These are phyloP conservation scores for Dispira parvispora DNA, from an alignment of 192 early-diverging fungal genomes.

Conservation along the genomic window DNA sequence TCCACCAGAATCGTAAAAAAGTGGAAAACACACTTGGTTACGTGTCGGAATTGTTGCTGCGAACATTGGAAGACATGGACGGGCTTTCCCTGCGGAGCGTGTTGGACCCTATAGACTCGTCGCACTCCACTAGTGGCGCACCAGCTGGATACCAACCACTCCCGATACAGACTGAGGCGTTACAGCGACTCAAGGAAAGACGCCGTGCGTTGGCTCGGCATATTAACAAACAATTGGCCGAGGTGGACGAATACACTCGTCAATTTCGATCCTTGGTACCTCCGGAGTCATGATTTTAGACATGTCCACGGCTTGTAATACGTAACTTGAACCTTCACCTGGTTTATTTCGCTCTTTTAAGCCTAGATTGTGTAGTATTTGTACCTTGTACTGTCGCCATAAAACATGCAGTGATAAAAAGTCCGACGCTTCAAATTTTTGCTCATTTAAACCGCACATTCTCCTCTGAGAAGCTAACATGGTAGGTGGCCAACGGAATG, in stretches of 20 bases:
- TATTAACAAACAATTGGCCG: slow-evolving; percentile 5
- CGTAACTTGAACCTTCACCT: too few relatives aligned
- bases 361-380: too few relatives aligned
- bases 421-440: too few relatives aligned
- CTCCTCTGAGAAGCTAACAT: too few relatives aligned
- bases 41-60: slow-evolving; percentile 1
- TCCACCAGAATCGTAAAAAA: background rate
- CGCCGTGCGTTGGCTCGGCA: background rate
- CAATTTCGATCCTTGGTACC: background rate
- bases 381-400: too few relatives aligned
- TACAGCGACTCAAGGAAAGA: background rate
- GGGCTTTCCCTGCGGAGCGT: background rate
- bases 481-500: too few relatives aligned
- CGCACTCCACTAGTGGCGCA: background rate
- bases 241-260: background rate
- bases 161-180: background rate
- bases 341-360: too few relatives aligned
- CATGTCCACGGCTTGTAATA: too few relatives aligned
- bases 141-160: background rate
- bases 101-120: background rate
- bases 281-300: too few relatives aligned
- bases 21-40: background rate
- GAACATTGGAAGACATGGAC: slow-evolving; percentile 4
- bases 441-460: too few relatives aligned
- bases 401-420: too few relatives aligned